These are phyloP conservation scores for Pseudocercospora eumusae DNA, from an alignment of 2,329 filamentous ascomycete genomes.

Conservation along the genomic window DNA sequence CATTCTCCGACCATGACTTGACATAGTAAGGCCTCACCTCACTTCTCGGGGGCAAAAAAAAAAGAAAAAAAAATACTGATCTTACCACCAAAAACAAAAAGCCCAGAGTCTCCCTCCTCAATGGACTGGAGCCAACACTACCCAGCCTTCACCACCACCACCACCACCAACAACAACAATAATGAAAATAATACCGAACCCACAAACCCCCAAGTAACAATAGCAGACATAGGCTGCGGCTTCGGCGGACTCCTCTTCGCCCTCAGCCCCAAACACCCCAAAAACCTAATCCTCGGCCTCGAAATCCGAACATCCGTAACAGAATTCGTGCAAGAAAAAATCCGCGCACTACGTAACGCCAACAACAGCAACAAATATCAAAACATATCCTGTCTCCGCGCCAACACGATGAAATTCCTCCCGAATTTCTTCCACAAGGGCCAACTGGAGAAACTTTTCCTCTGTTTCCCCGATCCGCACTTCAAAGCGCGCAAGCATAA, in stretches of 20 bases:
- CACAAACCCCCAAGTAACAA: constrained; percentile 72
- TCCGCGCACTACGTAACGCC: constrained; percentile 73
- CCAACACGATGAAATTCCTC: constrained; percentile 99
- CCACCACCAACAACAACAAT: constrained; percentile 61
- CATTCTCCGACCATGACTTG: constrained; percentile 91
- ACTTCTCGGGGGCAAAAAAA: not conserved
- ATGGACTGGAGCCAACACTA: constrained; percentile 94
- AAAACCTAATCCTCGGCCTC: constrained; percentile 82
- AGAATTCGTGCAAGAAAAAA: constrained; percentile 85
- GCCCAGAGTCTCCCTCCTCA: constrained; percentile 72
- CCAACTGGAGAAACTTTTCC: constrained; percentile 88
- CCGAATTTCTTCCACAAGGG: constrained; percentile 87
- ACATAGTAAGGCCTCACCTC: constrained; percentile 67
- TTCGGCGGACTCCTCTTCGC: constrained; percentile 91
- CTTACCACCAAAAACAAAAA: constrained; percentile 42
- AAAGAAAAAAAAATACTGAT: not conserved
- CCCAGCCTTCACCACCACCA: constrained; percentile 62
- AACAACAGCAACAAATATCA: constrained; percentile 51
- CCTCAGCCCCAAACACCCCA: constrained; percentile 75
- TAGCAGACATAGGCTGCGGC: constrained; percentile 95
- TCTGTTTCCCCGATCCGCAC: constrained; percentile 97
- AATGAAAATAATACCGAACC: too few species aligned
- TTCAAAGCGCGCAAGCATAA: constrained; percentile 99
- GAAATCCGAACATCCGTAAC: constrained; percentile 91
- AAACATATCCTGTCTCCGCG: constrained; percentile 84